Base-by-base conservation (phyloP, 352 stramenopile species). In the Pythium grandisporangium region DNA sequence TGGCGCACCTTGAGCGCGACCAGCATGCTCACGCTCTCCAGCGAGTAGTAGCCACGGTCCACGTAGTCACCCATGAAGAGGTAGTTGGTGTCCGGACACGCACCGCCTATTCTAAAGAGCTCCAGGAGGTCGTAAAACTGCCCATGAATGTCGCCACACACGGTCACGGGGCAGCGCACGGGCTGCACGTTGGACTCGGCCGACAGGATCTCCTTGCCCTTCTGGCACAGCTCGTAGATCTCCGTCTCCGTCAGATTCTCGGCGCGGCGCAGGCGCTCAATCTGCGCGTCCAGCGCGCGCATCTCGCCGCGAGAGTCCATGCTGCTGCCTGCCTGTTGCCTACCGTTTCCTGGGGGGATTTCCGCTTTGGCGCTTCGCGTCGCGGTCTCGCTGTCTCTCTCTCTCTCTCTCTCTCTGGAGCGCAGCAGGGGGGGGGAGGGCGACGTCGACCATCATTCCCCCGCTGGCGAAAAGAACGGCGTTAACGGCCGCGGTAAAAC, bases 51-150 rank as follows among this genome's bases (percentile, higher is more conserved):
- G 7, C 82, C 82, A 20, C 82, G 82, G 58, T 95, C 82, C 23
- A 95, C 82, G 41, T 91, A 95, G 61, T 95, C 82, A 25, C 82
- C 82, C 77, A 94, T 90, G 66, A 94, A 94, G 11, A 94, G 63
- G 68, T 94, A 94, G 62, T 94, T 94, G 30, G 82, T 94, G 56
- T 94, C 82, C 20, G 82, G 82, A 48, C 78, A 89, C 16, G 64
- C 63, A 19, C 82, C 82, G 57, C 82, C 80, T 82, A 95, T 92
- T 66, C 75, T 73, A 55, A 94, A 94, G 27, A 94, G 73, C 64
- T 94, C 81, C 30, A 91, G 54, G 43, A 94, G 59, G 57, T 94
- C 81, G 60, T 91, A 94, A 43, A 94, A 94, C 58, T 94, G 81
- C 20, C 81, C 81, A 56, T 94, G 81, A 55, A 94, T 94, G 63